A percentile compares a stretch with the other conserved stretches of the same genome.
These are phyloP conservation scores for Gaultheria prostrata DNA, from an alignment of 148 eudicot genomes.

Conservation along the genomic window DNA sequence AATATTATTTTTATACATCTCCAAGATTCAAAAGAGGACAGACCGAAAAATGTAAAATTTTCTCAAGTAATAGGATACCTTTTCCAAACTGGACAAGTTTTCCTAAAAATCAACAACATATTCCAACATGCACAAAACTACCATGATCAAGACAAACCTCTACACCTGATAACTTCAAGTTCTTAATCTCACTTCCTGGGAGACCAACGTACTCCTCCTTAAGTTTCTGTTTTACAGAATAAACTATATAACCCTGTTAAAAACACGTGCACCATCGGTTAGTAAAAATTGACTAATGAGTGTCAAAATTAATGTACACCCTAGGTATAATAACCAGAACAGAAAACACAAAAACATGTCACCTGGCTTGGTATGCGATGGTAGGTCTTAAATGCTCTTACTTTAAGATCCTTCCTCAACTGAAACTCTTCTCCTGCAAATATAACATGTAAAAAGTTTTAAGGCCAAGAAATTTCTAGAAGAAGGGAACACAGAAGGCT, in stretches of 20 bases:
- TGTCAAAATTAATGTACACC: neutral
- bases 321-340: neutral
- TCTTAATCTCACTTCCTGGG: conserved; percentile 67
- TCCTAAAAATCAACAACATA: neutral
- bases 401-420: conserved; percentile 75
- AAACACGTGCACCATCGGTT: conserved; percentile 5
- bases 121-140: conserved; percentile 5
- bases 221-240: conserved; percentile 73
- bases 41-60: neutral
- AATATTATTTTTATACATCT: neutral
- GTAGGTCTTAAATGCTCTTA: conserved; percentile 75
- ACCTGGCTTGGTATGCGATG: conserved; percentile 90
- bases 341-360: conserved; percentile 8
- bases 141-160: conserved; percentile 53
- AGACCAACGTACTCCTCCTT: conserved; percentile 77
- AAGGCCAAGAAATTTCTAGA: conserved; percentile 5
- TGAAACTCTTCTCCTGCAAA: conserved; percentile 70
- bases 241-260: conserved; percentile 76
- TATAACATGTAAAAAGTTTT: neutral
- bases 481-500: conserved; percentile 4
- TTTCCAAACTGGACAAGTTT: neutral
- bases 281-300: neutral
- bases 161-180: conserved; percentile 70
- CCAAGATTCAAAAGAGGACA: neutral
- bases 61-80: neutral